Evolutionary conservation across 2,329 filamentous ascomycete genomes (phyloP), one percentile per base, ranked within the genome.

Genomic region (Fusarium solani-melongenae): DNA sequence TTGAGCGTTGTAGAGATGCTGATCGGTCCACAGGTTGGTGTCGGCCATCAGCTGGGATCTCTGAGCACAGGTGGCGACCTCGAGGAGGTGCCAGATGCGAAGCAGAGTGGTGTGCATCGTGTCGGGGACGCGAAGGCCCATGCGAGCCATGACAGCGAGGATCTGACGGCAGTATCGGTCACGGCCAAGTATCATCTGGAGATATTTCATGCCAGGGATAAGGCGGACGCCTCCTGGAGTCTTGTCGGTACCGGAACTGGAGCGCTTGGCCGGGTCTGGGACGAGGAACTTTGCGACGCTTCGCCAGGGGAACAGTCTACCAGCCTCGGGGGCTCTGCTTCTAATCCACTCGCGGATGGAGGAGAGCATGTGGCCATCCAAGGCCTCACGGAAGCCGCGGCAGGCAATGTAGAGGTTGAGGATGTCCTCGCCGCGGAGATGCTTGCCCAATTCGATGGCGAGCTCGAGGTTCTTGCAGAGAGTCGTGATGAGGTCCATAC

Each of bases 21-120:
- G 68, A 65, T 92, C 84, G 11, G 86, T 83, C 86, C 92, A 92
- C 56, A 91, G 84, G 0, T 77, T 73, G 11, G 62, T 61, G 79
- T 89, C 89, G 33, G 84, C 84, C 6, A 94, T 80, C 7, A 92
- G 2, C 83, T 83, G 7, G 86, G 44, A 17, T 49, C 81, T 1
- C 94, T 89, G 15, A 87, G 76, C 58, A 86, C 46, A 92, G 15
- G 89, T 90, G 0, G 88, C 83, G 5, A 92, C 83, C 76, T 95
- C 93, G 84, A 94, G 90, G 36, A 93, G 78, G 60, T 93, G 86
- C 94, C 94, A 96, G 20, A 94, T 84, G 77, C 93, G 93, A 76
- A 90, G 86, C 53, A 93, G 82, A 1, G 86, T 85, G 12, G 76
- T 59, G 58, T 83, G 79, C 71, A 87, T 88, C 29, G 81, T 79